Evolutionary conservation across 495 filamentous ascomycete genomes (phyloP).

Genomic region (Saxophila tyrrhenica): DNA sequence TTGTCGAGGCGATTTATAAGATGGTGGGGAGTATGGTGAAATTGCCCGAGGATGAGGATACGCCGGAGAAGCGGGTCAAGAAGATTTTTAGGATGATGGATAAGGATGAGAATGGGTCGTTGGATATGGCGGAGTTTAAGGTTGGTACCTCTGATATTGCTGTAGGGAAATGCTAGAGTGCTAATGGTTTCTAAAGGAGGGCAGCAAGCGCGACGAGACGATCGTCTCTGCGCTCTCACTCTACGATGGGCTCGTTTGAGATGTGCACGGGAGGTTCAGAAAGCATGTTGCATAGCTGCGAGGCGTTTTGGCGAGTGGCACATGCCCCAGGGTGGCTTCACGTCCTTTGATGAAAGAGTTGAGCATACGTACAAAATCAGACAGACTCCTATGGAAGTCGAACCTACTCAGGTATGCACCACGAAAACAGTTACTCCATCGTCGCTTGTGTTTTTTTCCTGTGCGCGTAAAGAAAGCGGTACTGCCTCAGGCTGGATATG

Average conservation of each 20-base stretch:
- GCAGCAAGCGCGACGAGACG: conserved; percentile 97
- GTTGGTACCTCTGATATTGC: conserved; percentile 1
- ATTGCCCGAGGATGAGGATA: conserved; percentile 95
- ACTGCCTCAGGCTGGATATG: too few relatives aligned
- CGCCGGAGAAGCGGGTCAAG: conserved; percentile 90
- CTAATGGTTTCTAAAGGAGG: conserved; percentile 41
- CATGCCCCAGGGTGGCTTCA: neutral
- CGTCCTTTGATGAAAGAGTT: neutral
- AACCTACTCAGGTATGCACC: too few relatives aligned
- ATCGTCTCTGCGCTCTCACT: conserved; percentile 94
- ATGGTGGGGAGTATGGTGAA: conserved; percentile 99
- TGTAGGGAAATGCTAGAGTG: neutral
- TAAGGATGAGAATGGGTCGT: conserved; percentile 92
- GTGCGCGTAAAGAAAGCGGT: too few relatives aligned
- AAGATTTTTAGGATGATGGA: conserved; percentile 99
- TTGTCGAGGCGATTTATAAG: conserved; percentile 99
- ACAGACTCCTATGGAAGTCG: neutral
- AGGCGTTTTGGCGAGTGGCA: neutral
- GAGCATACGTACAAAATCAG: neutral
- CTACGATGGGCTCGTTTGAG: conserved; percentile 83
- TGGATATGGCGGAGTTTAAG: conserved; percentile 95
- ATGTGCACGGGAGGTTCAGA: neutral
- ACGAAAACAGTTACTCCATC: too few relatives aligned
- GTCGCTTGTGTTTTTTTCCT: too few relatives aligned
- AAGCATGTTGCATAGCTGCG: neutral